Evolutionary conservation across 768 basidiomycete genomes (phyloP), one percentile per base, ranked within the genome.

Genomic region (Lactarius sp.): DNA sequence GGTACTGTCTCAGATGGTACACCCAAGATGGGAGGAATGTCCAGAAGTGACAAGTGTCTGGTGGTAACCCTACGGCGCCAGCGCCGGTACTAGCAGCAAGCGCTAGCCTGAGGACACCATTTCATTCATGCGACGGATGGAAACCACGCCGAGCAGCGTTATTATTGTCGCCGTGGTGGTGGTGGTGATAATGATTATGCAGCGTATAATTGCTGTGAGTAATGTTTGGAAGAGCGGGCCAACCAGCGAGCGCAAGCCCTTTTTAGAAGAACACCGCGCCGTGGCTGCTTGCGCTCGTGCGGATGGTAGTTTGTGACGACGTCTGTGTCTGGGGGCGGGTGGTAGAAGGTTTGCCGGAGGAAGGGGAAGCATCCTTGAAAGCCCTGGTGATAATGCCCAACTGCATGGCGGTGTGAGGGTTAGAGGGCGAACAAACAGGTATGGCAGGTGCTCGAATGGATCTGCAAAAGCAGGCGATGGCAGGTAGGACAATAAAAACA

Each of bases 181-280:
- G 58, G 54, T 22, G 62, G 6, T 22, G 49, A 33, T 31, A 39
- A 60, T 44, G 53, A 61, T 41, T 56, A 56, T 20, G 49, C n/a
- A 34, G 47, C 54, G 27, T 3, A n/a, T 12, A 7, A 34, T 36
- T 51, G 13, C 37, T 14, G 44, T 22, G 18, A 27, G 13, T 39
- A 39, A 22, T 44, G 22, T 57, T 22, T 56, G 39, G 31, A 31
- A 36, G 49, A 22, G 27, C 20, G 62, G 54, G 52, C 14, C 14
- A 34, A 52, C 47, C 14, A 52, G 60, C 34, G 31, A 6, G 31
- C n/a, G 10, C 5, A 49, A 6, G 16, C 16, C 44, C 22, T 10
- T 12, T n/a, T 60, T 44, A 65, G 59, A 65, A 65, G 20, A 65
- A 56, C n/a, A 65, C 64, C 2, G 64, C 59, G 39, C 64, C 64